Conservation (phyloP, 2,329 filamentous ascomycete species). For the Paradendryphiella salina region DNA sequence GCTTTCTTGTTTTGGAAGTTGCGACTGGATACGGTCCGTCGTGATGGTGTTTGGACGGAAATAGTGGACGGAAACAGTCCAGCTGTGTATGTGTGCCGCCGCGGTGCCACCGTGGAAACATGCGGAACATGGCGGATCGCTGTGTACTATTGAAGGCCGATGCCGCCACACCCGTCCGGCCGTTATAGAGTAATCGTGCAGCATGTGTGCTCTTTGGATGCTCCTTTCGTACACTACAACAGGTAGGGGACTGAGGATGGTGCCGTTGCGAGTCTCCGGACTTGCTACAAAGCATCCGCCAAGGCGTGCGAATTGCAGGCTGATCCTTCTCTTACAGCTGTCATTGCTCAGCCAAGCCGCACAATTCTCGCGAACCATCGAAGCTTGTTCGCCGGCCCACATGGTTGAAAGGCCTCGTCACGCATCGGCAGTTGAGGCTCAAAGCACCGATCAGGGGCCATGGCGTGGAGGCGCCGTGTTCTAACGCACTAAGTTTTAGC, state of each 20-base stretch:
- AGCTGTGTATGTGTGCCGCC: background rate
- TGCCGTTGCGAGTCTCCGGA: background rate
- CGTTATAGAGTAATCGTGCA: background rate
- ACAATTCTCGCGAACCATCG: constrained; percentile 6
- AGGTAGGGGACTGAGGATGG: background rate
- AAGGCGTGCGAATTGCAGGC: constrained; percentile 7
- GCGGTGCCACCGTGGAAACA: constrained; percentile 7
- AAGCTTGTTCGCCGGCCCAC: constrained; percentile 10
- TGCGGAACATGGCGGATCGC: constrained; percentile 2
- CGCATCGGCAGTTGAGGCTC: constrained; percentile 10
- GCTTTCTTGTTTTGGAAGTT: constrained; percentile 11
- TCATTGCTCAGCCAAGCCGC: constrained; percentile 19
- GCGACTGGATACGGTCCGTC: background rate
- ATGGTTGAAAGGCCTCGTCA: background rate
- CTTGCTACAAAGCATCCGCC: constrained; percentile 1
- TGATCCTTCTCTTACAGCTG: constrained; percentile 19
- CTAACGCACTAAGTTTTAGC: constrained; percentile 31
- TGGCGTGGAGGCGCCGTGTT: constrained; percentile 20
- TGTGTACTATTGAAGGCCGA: background rate
- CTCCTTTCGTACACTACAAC: background rate
- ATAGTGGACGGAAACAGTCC: constrained; percentile 10
- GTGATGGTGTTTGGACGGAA: constrained; percentile 24
- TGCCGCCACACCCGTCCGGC: constrained; percentile 4
- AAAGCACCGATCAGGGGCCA: constrained; percentile 6
- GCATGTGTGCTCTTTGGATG: background rate